These are phyloP conservation scores for Closterium sp. DNA, from an alignment of 139 green algal genomes.

Conservation along the genomic window DNA sequence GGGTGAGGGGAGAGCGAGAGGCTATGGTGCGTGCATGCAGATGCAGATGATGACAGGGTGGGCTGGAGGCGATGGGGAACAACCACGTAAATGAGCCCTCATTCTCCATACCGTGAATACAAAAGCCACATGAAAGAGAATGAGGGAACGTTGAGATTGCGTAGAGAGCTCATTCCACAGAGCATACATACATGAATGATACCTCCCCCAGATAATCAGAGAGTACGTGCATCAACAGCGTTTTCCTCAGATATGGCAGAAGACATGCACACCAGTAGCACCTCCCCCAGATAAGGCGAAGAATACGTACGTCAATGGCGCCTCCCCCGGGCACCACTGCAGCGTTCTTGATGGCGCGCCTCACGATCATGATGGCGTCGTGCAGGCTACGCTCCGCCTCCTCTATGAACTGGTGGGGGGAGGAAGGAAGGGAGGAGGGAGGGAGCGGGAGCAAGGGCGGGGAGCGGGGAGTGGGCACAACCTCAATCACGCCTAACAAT, in stretches of 20 bases:
- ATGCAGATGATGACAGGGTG: constrained; percentile 55
- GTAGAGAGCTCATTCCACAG: no score
- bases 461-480: constrained; percentile 31
- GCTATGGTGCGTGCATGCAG: constrained; percentile 67
- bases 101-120: no score
- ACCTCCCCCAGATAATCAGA: neutral
- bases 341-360: constrained; percentile 77
- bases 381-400: constrained; percentile 94
- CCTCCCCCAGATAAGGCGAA: neutral
- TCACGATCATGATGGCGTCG: constrained; percentile 98
- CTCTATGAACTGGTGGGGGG: constrained; percentile 85
- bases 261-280: no score
- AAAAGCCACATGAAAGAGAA: no score
- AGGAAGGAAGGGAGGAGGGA: neutral
- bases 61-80: no score
- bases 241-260: no score
- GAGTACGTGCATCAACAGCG: constrained; percentile 75
- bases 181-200: neutral
- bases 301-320: constrained; percentile 75
- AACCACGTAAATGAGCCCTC: no score
- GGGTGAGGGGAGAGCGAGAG: no score
- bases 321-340: constrained; percentile 89
- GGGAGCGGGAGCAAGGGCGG: neutral
- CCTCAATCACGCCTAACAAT: constrained; percentile 88
- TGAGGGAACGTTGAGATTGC: no score